Evolutionary conservation across 2,329 filamentous ascomycete species (phyloP).

Genomic region (Penicillium hordei): DNA sequence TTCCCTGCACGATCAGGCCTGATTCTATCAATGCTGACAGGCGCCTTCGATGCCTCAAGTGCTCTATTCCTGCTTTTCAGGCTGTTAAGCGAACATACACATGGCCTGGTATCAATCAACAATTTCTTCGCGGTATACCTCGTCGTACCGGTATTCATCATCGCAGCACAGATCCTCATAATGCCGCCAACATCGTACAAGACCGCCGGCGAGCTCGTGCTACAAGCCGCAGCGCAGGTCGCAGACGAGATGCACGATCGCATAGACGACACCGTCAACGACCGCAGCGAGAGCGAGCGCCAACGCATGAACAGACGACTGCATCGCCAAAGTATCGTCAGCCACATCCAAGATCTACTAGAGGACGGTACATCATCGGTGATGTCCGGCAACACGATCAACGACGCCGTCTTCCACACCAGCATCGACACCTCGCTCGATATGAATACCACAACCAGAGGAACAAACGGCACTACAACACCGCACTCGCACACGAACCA

Average conservation of each 20-base stretch:
- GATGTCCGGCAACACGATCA: slow-evolving; percentile 6
- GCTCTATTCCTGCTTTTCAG: slow-evolving; percentile 75
- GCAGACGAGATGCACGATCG: slow-evolving; percentile 57
- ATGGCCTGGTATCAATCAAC: slow-evolving; percentile 59
- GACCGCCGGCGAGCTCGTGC: slow-evolving; percentile 78
- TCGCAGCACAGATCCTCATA: slow-evolving; percentile 65
- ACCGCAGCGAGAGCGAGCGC: slow-evolving; percentile 48
- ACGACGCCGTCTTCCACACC: slow-evolving; percentile 18
- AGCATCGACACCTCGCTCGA: slow-evolving; percentile 6
- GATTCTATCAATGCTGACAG: slow-evolving; percentile 77
- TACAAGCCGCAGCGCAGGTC: slow-evolving; percentile 61
- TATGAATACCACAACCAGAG: no score
- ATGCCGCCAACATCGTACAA: slow-evolving; percentile 79
- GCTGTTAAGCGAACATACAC: slow-evolving; percentile 63
- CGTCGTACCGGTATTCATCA: slow-evolving; percentile 65
- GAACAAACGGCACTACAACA: neutral
- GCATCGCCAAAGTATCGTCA: slow-evolving; percentile 62
- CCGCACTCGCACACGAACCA: slow-evolving; percentile 39
- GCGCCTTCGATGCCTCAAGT: slow-evolving; percentile 80
- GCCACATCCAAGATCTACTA: slow-evolving; percentile 72
- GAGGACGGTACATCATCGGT: slow-evolving; percentile 44
- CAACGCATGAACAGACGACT: slow-evolving; percentile 57
- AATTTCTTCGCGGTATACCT: slow-evolving; percentile 74
- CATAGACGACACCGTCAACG: slow-evolving; percentile 56
- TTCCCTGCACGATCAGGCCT: slow-evolving; percentile 74